Evolutionary conservation across 2,329 filamentous ascomycete genomes (phyloP).

Genomic region (Verticillium alfalfae): DNA sequence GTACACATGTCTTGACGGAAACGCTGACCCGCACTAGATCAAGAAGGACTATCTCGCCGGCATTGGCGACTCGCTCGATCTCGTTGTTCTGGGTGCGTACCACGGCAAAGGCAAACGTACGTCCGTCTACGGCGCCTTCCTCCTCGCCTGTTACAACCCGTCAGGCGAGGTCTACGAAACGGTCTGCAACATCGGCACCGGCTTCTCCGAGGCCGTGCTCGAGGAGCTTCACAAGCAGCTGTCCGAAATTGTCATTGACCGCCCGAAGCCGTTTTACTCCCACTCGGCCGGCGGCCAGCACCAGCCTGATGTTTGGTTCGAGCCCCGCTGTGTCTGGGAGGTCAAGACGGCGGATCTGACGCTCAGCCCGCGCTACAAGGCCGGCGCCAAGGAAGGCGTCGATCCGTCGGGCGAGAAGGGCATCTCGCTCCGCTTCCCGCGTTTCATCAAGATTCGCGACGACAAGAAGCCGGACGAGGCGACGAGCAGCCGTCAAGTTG

Average conservation of each 20-base stretch:
- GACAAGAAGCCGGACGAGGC: conserved; percentile 96
- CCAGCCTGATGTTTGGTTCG: conserved; percentile 98
- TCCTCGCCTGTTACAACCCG: conserved; percentile 89
- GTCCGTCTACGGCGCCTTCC: conserved; percentile 90
- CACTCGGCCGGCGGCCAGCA: conserved; percentile 82
- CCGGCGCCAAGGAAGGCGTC: conserved; percentile 77
- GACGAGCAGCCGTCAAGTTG: conserved; percentile 77
- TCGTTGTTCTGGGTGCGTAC: conserved; percentile 94
- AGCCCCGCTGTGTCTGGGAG: conserved; percentile 92
- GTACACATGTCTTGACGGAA: neutral
- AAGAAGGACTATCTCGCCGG: conserved; percentile 97
- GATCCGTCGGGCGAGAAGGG: conserved; percentile 67
- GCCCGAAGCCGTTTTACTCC: conserved; percentile 88
- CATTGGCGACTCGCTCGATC: conserved; percentile 90
- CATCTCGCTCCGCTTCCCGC: conserved; percentile 83
- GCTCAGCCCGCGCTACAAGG: conserved; percentile 86
- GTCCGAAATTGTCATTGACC: conserved; percentile 74
- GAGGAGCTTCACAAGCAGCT: conserved; percentile 77
- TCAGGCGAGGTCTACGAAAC: conserved; percentile 81
- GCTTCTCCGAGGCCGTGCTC: conserved; percentile 92
- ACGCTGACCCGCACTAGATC: conserved; percentile 46
- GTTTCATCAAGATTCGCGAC: conserved; percentile 86
- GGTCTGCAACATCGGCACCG: conserved; percentile 97
- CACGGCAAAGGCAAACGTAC: conserved; percentile 93
- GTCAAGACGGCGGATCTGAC: conserved; percentile 96